Percentiles rank a stretch among this genome's conserved stretches.
phyloP scores from a whole-genome alignment of 768 basidiomycete genomes.

The Asterophora parasitica region DNA sequence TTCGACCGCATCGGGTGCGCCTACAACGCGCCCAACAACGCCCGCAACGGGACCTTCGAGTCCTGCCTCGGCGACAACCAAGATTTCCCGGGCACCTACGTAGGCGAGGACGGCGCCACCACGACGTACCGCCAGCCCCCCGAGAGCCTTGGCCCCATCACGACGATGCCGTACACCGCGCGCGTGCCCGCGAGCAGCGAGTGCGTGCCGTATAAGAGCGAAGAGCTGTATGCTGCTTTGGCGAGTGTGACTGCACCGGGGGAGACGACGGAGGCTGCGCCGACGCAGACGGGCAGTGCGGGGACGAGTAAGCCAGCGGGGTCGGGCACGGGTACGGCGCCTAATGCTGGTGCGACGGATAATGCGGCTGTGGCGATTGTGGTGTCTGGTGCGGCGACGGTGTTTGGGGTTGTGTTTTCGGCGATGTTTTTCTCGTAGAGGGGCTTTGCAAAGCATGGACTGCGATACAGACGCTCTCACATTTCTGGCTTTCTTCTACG shows the following conservation, averaged over 20 bases:
- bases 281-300: neutral
- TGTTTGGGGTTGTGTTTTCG: conserved; percentile 21
- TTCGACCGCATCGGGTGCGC: no score
- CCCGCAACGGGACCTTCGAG: conserved; percentile 45
- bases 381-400: conserved; percentile 12
- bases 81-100: conserved; percentile 25
- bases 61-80: conserved; percentile 50
- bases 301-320: neutral
- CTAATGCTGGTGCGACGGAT: conserved; percentile 6
- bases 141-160: conserved; percentile 37
- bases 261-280: conserved; percentile 7
- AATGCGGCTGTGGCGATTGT: conserved; percentile 12
- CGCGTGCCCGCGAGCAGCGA: conserved; percentile 34
- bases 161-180: conserved; percentile 37
- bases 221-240: conserved; percentile 14
- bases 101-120: conserved; percentile 10
- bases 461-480: no score
- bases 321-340: conserved; percentile 11
- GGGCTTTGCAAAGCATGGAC: no score
- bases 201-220: conserved; percentile 23
- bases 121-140: conserved; percentile 40
- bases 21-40: conserved; percentile 58
- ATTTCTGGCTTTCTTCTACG: no score
- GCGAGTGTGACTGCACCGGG: conserved; percentile 13
- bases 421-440: conserved; percentile 23